Conservation (phyloP, 179 eudicot species). For the Beta corolliflora region DNA sequence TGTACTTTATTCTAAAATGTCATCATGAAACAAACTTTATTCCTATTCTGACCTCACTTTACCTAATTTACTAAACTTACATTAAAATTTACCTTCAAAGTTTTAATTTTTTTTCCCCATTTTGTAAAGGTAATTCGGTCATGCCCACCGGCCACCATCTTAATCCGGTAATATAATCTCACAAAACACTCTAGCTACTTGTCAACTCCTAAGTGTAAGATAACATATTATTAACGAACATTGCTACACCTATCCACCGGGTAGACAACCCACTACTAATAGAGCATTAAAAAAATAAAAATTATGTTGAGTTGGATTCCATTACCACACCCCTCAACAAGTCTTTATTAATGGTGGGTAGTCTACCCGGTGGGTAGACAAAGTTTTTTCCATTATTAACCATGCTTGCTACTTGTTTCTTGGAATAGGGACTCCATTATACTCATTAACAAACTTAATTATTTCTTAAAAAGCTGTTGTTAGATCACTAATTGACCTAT, state of each 20-base stretch:
- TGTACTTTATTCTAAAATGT: too few species aligned
- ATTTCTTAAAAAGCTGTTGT: constrained; percentile 10
- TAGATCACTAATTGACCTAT: constrained; percentile 31
- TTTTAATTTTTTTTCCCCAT: not conserved
- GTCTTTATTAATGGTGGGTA: too few species aligned
- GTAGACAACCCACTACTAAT: too few species aligned
- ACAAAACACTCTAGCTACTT: constrained; percentile 10
- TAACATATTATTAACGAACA: too few species aligned
- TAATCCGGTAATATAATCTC: not conserved
- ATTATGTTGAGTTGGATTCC: too few species aligned
- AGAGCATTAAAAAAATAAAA: too few species aligned
- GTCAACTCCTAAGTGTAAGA: constrained; percentile 17
- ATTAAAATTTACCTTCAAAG: not conserved
- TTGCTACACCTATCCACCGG: too few species aligned
- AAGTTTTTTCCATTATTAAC: too few species aligned
- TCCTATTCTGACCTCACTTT: not conserved
- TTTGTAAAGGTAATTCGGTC: not conserved
- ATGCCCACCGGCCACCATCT: not conserved
- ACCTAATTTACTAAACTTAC: not conserved
- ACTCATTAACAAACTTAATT: not conserved
- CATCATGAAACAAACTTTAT: not conserved
- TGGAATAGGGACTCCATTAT: constrained; percentile 5
- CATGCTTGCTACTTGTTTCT: constrained; percentile 26
- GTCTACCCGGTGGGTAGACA: too few species aligned
- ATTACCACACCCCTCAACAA: too few species aligned